phyloP scores from a whole-genome alignment of 1,284 basidiomycete species.

The Pseudomicrostroma phylloplanum region DNA sequence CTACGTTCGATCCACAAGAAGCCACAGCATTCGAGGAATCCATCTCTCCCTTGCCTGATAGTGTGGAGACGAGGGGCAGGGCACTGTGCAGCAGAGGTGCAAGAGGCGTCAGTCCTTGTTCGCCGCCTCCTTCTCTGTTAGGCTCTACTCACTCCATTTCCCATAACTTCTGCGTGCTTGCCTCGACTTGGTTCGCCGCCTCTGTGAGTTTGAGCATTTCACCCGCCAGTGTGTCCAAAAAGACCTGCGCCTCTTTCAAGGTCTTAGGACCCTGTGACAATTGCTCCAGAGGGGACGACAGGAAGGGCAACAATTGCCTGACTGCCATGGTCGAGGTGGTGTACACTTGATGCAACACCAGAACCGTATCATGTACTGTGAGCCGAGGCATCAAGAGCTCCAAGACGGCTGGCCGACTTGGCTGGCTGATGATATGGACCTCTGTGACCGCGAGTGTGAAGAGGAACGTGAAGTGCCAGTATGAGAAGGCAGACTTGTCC shows the following conservation, averaged over 20 bases:
- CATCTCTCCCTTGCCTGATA: no score
- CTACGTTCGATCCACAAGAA: no score
- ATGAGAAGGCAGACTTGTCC: constrained; percentile 56
- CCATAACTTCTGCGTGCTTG: no score
- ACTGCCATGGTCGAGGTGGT: constrained; percentile 66
- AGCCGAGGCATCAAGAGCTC: constrained; percentile 61
- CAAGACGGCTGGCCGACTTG: constrained; percentile 52
- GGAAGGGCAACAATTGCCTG: constrained; percentile 61
- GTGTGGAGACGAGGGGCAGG: no score
- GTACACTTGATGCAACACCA: constrained; percentile 70
- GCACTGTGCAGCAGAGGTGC: no score
- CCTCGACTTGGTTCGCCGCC: neutral
- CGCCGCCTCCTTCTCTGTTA: no score
- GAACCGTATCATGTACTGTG: constrained; percentile 66
- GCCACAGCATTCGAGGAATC: no score
- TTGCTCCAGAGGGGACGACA: constrained; percentile 54
- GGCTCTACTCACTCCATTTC: no score
- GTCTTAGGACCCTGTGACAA: neutral
- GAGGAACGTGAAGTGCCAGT: constrained; percentile 24
- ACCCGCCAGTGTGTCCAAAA: neutral
- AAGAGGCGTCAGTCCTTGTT: no score
- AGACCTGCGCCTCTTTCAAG: neutral
- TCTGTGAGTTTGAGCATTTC: neutral
- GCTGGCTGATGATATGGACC: constrained; percentile 36
- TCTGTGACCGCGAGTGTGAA: constrained; percentile 32